These are phyloP conservation scores for Annulohypoxylon maeteangense DNA, from an alignment of 495 filamentous ascomycete species.

Conservation along the genomic window DNA sequence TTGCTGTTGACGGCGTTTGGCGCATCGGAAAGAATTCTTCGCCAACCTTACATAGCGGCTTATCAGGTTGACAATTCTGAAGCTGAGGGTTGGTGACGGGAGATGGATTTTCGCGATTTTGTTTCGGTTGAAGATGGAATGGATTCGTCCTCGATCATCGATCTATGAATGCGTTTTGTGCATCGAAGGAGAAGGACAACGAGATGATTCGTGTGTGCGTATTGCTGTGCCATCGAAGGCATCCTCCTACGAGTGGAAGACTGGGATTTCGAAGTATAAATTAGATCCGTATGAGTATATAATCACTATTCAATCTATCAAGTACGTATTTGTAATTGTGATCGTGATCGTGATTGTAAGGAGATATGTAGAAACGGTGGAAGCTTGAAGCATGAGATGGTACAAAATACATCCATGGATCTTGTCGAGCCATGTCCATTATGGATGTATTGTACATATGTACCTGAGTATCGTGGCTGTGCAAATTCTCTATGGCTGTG, in stretches of 20 bases:
- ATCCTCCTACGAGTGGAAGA: not conserved
- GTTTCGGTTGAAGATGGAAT: not conserved
- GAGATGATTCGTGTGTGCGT: not conserved
- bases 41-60: not conserved
- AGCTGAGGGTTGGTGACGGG: not conserved
- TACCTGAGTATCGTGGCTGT: not conserved
- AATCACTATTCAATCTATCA: not conserved
- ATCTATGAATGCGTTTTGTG: too few relatives aligned
- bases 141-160: too few relatives aligned
- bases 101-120: not conserved
- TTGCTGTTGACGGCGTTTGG: conserved; percentile 38
- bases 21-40: not conserved
- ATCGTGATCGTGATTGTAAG: not conserved
- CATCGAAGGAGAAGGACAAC: not conserved
- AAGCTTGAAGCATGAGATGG: not conserved
- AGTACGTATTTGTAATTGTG: not conserved
- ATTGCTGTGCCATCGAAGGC: not conserved
- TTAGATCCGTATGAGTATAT: not conserved
- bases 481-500: not conserved
- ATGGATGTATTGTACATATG: too few relatives aligned
- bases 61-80: conserved; percentile 4
- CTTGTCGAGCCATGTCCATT: too few relatives aligned
- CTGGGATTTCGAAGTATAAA: not conserved
- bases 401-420: not conserved
- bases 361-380: not conserved